Conservation (phyloP, 805 yeast genomes). For the Candida wancherniae region DNA sequence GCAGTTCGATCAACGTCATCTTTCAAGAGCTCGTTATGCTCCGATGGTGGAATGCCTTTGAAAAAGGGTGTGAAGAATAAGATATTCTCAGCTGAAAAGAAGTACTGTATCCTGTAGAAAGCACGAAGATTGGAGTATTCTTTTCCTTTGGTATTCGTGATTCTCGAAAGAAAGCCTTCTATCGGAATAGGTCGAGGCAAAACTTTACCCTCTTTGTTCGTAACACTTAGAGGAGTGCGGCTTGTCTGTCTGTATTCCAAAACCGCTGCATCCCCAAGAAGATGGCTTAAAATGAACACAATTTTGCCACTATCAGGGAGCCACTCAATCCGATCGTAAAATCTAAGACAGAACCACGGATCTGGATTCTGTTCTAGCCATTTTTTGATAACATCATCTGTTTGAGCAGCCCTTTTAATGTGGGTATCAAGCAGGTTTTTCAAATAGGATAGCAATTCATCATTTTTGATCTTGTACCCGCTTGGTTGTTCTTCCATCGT, state of each 20-base stretch:
- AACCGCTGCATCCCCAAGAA: conserved; percentile 36
- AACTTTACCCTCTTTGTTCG: conserved; percentile 16
- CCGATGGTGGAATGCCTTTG: conserved; percentile 60
- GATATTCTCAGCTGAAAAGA: conserved; percentile 56
- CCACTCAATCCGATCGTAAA: conserved; percentile 70
- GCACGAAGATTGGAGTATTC: conserved; percentile 32
- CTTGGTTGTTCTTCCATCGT: conserved; percentile 8
- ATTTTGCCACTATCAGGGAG: conserved; percentile 23
- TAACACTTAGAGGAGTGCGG: background rate
- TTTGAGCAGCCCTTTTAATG: background rate
- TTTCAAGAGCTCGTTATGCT: conserved; percentile 22
- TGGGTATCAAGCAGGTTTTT: conserved; percentile 26
- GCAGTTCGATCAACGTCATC: conserved; percentile 13
- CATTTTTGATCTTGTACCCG: conserved; percentile 24
- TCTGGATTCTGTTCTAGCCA: conserved; percentile 21
- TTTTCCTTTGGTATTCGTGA: conserved; percentile 49
- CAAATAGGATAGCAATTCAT: conserved; percentile 34
- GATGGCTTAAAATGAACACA: conserved; percentile 26
- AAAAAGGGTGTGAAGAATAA: conserved; percentile 53
- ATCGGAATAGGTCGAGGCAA: conserved; percentile 60
- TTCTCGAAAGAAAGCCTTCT: conserved; percentile 73
- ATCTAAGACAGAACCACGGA: conserved; percentile 54
- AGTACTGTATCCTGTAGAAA: conserved; percentile 55
- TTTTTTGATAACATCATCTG: background rate
- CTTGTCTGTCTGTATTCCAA: conserved; percentile 52